Evolutionary conservation across 768 basidiomycete genomes (phyloP), one percentile per base, ranked within the genome.

Genomic region (Kockovaella imperatae): DNA sequence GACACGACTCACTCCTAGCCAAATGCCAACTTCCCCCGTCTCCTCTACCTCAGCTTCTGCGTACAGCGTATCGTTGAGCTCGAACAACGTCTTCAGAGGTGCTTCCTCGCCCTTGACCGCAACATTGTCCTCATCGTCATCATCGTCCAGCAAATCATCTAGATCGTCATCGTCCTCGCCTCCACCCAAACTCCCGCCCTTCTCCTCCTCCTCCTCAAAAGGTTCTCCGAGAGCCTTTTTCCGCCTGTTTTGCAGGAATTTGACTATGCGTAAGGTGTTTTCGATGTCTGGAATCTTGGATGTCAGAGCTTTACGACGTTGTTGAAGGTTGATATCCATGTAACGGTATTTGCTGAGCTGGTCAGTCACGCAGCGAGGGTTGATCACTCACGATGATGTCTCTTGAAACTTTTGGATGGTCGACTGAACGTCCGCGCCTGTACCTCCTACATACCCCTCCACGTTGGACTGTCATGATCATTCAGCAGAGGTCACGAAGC

Each of bases 241-340:
- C 57, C 83, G 76, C 62, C 81, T 74, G 51, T 83, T 80, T 55
- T 82, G 79, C 21, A 95, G 69, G 67, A 79, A 86, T 62, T 84
- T 80, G 18, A 96, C 87, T 80, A 96, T 93, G 53, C 77, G 77
- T 35, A 99, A 73, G 2, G 91, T 96, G 75, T 90, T 89, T 61
- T 79, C 80, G 63, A 97, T 88, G 69, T 99, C 95, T 0, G 93
- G 91, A 30, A 96, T 90, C 77, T 99, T 97, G 53, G 87, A 86
- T 59, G 90, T 84, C 4, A 96, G 76, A 15, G 83, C 80, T 43
- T 77, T 77, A 45, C 84, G 77, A 38, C 90, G 79, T 63, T 88
- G 84, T 5, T 81, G 75, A 41, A 91, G 75, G 66, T 81, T 90
- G 14, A 80, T 74, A 59, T 97, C 93, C 93, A 99, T 97, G 74